Evolutionary conservation across 768 basidiomycete species (phyloP).

Genomic region (Nevesoporus exiguus): DNA sequence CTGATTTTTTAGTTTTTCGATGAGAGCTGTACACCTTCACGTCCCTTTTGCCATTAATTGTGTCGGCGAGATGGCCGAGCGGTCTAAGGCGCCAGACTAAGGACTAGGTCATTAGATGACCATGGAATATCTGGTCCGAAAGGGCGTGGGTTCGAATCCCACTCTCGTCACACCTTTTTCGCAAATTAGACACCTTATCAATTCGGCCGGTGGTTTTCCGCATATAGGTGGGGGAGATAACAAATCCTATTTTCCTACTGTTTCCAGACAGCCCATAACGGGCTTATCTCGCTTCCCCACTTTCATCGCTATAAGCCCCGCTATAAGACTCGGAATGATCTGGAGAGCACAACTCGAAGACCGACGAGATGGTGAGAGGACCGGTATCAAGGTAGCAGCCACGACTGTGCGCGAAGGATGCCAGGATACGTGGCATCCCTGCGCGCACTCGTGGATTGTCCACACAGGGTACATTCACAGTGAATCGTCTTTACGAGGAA

Average conservation of each 20-base stretch:
- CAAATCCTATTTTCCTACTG: too few species aligned
- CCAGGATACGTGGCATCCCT: not conserved
- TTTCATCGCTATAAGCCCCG: not conserved
- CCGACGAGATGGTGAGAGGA: too few species aligned
- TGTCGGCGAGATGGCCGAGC: conserved; percentile 50
- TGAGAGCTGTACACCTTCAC: too few species aligned
- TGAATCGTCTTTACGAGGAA: not conserved
- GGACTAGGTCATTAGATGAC: conserved; percentile 35
- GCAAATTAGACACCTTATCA: too few species aligned
- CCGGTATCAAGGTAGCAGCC: too few species aligned
- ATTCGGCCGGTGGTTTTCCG: too few species aligned
- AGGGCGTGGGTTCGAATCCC: conserved; percentile 43
- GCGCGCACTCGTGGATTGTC: not conserved
- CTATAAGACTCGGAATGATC: too few species aligned
- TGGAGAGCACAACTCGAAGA: too few species aligned
- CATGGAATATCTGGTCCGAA: conserved; percentile 34
- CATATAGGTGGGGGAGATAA: too few species aligned
- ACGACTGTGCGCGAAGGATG: not conserved
- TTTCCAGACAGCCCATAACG: too few species aligned
- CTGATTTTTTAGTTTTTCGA: too few species aligned
- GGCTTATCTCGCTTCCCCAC: too few species aligned
- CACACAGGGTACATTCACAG: not conserved
- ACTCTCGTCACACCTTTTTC: conserved; percentile 30
- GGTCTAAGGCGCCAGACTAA: conserved; percentile 64
- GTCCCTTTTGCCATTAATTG: not conserved